These are phyloP conservation scores for Cupressus sempervirens DNA, from an alignment of 75 land plant genomes.

Conservation along the genomic window DNA sequence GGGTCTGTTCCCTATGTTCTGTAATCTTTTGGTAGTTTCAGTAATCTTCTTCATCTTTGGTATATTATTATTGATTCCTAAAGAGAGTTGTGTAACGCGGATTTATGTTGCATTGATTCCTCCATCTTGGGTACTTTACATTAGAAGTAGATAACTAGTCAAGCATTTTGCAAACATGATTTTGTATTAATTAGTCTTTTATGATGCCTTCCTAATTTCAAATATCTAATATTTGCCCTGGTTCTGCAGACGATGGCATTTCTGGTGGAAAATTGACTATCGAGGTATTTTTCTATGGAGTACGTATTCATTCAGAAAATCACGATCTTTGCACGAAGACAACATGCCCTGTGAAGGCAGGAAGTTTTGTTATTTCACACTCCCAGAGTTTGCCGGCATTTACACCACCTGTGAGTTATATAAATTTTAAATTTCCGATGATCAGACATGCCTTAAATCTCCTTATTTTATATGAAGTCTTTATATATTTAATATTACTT, in stretches of 20 bases:
- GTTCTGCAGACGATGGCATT: slow-evolving; percentile 28
- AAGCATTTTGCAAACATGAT: not conserved
- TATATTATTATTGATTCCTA: not conserved
- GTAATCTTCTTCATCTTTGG: not conserved
- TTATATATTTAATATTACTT: not conserved
- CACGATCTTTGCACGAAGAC: slow-evolving; percentile 47
- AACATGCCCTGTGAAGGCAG: slow-evolving; percentile 50
- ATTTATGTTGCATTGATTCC: not conserved
- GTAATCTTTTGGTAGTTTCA: not conserved
- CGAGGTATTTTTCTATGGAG: slow-evolving; percentile 41
- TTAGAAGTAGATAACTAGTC: not conserved
- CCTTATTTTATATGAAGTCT: not conserved
- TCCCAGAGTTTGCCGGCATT: slow-evolving; percentile 44
- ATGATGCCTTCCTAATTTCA: not conserved
- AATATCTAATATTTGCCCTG: not conserved
- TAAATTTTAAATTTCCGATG: not conserved
- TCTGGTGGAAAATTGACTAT: slow-evolving; percentile 42
- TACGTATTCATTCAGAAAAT: slow-evolving; percentile 40
- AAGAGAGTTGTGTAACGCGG: not conserved
- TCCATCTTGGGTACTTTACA: not conserved
- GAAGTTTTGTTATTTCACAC: slow-evolving; percentile 47
- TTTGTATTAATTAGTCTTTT: not conserved
- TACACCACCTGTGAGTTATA: slow-evolving; percentile 67
- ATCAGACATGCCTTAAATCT: not conserved
- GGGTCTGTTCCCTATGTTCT: not conserved